Evolutionary conservation across 768 basidiomycete species (phyloP).

Genomic region (Leucocoprinus leucothites): DNA sequence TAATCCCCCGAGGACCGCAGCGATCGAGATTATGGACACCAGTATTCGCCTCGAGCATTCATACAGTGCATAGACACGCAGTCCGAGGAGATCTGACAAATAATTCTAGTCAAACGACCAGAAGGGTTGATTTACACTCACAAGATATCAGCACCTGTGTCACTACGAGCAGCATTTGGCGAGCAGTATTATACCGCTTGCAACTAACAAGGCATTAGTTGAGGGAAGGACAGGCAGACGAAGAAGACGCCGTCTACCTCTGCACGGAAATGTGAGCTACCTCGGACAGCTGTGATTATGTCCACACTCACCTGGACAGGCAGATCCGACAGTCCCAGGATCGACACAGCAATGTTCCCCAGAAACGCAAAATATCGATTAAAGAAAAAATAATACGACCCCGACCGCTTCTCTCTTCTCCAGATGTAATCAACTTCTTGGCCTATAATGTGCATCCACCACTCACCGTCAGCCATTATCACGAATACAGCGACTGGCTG

Average conservation of each 20-base stretch:
- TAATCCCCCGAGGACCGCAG: constrained; percentile 25
- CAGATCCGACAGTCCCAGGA: constrained; percentile 24
- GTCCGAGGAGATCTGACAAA: constrained; percentile 35
- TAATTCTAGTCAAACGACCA: not conserved
- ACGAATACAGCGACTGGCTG: too few relatives aligned
- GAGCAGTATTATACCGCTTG: constrained; percentile 31
- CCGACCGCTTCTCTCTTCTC: constrained; percentile 34
- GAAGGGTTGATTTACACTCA: constrained; percentile 24
- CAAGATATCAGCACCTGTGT: constrained; percentile 45
- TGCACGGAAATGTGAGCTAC: not conserved
- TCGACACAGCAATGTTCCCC: constrained; percentile 30
- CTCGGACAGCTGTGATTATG: not conserved
- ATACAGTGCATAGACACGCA: constrained; percentile 52
- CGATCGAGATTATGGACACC: constrained; percentile 30
- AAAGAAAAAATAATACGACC: constrained; percentile 43
- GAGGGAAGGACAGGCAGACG: too few relatives aligned
- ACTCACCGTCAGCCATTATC: too few relatives aligned
- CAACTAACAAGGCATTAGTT: constrained; percentile 32
- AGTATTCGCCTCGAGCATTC: constrained; percentile 35
- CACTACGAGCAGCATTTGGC: constrained; percentile 37
- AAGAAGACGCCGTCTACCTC: not conserved
- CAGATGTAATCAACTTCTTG: constrained; percentile 43
- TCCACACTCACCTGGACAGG: constrained; percentile 15
- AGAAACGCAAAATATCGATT: constrained; percentile 48
- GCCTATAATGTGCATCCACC: constrained; percentile 18